Conservation (phyloP, 108 stramenopile genomes). For the Epithemia pelagica region DNA sequence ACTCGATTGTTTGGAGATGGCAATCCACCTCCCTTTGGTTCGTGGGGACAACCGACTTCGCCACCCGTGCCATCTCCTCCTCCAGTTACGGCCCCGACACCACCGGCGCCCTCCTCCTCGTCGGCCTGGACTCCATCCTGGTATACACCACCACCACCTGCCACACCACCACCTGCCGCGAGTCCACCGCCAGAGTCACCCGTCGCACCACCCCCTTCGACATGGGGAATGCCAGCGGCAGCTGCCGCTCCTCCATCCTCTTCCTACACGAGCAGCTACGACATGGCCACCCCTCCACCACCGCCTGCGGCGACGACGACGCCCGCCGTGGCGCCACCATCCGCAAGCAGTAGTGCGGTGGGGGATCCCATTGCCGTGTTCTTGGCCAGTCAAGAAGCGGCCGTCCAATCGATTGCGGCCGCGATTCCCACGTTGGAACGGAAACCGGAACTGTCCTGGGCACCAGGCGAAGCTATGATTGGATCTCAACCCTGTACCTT, state of each 20-base stretch:
- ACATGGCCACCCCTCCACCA: too few relatives aligned
- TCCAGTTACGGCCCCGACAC: background rate
- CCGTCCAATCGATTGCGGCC: conserved; percentile 39
- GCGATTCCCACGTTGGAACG: conserved; percentile 50
- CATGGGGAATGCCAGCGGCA: background rate
- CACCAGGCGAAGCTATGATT: conserved; percentile 17
- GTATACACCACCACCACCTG: background rate
- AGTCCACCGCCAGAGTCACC: background rate
- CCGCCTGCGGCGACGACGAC: background rate
- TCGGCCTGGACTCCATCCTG: background rate
- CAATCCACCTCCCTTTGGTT: conserved; percentile 4
- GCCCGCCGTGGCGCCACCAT: background rate
- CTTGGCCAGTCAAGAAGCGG: conserved; percentile 27
- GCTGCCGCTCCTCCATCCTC: background rate
- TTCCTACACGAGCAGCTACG: too few relatives aligned
- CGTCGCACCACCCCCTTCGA: background rate
- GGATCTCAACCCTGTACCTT: conserved; percentile 27
- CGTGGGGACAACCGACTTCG: background rate
- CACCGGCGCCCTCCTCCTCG: background rate
- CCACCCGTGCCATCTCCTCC: background rate
- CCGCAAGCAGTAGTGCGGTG: background rate
- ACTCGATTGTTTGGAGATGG: conserved; percentile 1
- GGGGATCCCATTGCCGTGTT: background rate
- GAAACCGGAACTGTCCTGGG: conserved; percentile 58
- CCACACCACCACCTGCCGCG: background rate